Percentiles rank a stretch among this genome's conserved stretches.
Conservation (phyloP, 306 rosid species). For the Crotalaria pallida region DNA sequence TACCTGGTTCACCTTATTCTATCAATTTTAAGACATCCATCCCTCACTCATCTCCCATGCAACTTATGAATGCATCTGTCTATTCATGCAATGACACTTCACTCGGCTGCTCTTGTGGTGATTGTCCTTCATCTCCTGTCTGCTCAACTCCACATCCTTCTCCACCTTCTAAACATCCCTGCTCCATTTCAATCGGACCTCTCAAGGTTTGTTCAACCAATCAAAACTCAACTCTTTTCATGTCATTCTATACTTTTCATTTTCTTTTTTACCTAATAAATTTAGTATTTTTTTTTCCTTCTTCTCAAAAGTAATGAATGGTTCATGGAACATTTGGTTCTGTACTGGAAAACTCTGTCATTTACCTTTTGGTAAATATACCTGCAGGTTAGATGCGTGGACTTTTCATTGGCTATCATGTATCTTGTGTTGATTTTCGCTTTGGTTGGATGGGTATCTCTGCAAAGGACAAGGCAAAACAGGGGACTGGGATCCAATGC, state of each 20-base stretch:
- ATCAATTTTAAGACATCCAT: slow-evolving; percentile 53
- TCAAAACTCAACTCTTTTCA: not conserved
- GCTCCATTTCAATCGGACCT: slow-evolving; percentile 63
- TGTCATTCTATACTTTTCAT: not conserved
- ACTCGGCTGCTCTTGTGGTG: slow-evolving; percentile 96
- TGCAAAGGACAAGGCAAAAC: slow-evolving; percentile 51
- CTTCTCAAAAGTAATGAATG: slow-evolving; percentile 13
- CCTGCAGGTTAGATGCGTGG: slow-evolving; percentile 78
- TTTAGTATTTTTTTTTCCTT: not conserved
- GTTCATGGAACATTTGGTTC: not conserved
- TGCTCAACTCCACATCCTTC: slow-evolving; percentile 71
- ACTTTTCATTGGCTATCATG: slow-evolving; percentile 56
- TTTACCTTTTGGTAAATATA: slow-evolving; percentile 18
- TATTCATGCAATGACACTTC: slow-evolving; percentile 87
- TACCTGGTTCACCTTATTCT: slow-evolving; percentile 92
- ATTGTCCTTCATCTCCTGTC: slow-evolving; percentile 76
- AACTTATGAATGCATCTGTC: slow-evolving; percentile 74
- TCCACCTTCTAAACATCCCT: slow-evolving; percentile 55
- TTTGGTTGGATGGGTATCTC: slow-evolving; percentile 71
- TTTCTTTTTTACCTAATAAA: slow-evolving; percentile 4
- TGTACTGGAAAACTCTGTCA: not conserved
- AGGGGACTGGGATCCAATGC: slow-evolving; percentile 35
- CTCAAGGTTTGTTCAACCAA: slow-evolving; percentile 67
- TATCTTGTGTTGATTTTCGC: slow-evolving; percentile 54
- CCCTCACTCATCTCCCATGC: slow-evolving; percentile 54